Percentiles rank a stretch among this genome's conserved stretches.
Conservation (phyloP, 306 rosid species). For the Morella rubra region DNA sequence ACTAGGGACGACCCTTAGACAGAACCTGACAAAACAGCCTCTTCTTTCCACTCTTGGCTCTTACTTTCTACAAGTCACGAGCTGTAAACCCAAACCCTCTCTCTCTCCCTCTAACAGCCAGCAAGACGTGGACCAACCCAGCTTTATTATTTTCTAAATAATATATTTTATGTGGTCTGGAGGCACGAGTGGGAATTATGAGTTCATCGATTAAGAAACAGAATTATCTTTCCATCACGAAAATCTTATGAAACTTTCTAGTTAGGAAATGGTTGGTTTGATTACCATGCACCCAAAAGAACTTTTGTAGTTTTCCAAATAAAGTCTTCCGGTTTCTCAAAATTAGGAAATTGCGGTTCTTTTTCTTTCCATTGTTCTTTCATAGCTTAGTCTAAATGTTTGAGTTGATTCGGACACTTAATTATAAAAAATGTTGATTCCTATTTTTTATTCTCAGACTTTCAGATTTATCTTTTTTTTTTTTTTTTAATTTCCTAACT, state of each 20-base stretch:
- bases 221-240: slow-evolving; percentile 29
- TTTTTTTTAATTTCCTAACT: too few species aligned
- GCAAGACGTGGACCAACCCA: slow-evolving; percentile 50
- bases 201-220: slow-evolving; percentile 17
- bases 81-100: slow-evolving; percentile 44
- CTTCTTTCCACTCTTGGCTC: slow-evolving; percentile 5
- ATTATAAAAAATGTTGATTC: too few species aligned
- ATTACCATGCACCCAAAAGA: neutral
- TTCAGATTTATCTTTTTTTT: too few species aligned
- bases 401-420: too few species aligned
- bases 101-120: slow-evolving; percentile 31
- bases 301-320: too few species aligned
- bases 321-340: too few species aligned
- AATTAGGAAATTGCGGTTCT: too few species aligned
- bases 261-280: slow-evolving; percentile 8
- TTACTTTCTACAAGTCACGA: slow-evolving; percentile 72
- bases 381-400: too few species aligned
- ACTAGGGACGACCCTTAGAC: slow-evolving; percentile 30
- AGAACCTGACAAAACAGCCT: slow-evolving; percentile 49
- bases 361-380: too few species aligned
- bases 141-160: neutral
- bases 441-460: too few species aligned
- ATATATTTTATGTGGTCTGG: slow-evolving; percentile 40
- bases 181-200: slow-evolving; percentile 24
- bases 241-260: slow-evolving; percentile 19